A percentile compares a stretch with the other conserved stretches of the same genome.
Evolutionary conservation across 192 early-diverging fungal species (phyloP).

Genomic region (Coemansia aciculifera): DNA sequence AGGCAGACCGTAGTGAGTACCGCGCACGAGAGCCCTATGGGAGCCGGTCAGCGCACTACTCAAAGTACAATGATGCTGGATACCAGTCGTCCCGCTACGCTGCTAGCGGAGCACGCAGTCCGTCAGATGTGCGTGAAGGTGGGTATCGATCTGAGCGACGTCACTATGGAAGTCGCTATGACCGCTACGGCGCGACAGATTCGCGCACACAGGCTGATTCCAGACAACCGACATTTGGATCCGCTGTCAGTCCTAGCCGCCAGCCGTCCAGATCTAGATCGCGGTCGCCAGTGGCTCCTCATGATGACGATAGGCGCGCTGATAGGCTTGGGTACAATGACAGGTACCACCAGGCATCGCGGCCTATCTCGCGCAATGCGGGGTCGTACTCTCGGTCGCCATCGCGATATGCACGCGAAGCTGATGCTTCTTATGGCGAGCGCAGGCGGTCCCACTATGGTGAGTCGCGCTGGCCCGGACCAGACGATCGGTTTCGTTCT

Average conservation of each 20-base stretch:
- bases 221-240: neutral
- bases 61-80: conserved; percentile 20
- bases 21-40: conserved; percentile 21
- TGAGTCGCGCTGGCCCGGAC: conserved; percentile 19
- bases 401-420: conserved; percentile 9
- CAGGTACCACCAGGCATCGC: conserved; percentile 13
- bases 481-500: neutral
- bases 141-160: conserved; percentile 37
- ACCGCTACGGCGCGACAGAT: conserved; percentile 17
- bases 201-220: neutral
- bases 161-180: conserved; percentile 28
- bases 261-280: conserved; percentile 26
- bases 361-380: conserved; percentile 16
- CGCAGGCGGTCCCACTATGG: conserved; percentile 17
- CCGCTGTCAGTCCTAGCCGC: conserved; percentile 2
- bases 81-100: conserved; percentile 23
- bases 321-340: conserved; percentile 16
- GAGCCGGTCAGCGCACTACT: conserved; percentile 21
- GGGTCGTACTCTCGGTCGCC: conserved; percentile 28
- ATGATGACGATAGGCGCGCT: conserved; percentile 16
- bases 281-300: conserved; percentile 18
- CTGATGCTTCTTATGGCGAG: conserved; percentile 4
- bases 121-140: conserved; percentile 20
- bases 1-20: conserved; percentile 28
- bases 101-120: conserved; percentile 24